phyloP scores from a whole-genome alignment of 345 rosid genomes.

The Turnera subulata region DNA sequence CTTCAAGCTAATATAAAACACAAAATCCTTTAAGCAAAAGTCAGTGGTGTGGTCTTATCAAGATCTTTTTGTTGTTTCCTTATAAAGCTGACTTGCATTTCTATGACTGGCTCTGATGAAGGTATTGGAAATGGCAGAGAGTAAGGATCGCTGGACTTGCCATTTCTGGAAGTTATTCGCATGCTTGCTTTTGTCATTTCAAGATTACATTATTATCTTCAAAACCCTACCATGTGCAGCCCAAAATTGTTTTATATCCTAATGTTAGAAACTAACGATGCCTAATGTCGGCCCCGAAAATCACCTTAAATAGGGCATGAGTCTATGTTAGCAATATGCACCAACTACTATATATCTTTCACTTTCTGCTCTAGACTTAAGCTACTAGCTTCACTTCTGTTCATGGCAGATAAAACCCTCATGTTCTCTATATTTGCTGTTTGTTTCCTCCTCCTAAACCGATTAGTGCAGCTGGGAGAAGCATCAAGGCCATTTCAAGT shows the following conservation, averaged over 20 bases:
- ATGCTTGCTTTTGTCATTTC: conserved; percentile 9
- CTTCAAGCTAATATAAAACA: no score
- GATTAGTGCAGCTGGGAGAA: conserved; percentile 6
- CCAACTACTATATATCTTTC: no score
- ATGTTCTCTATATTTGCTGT: conserved; percentile 10
- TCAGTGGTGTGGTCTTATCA: conserved; percentile 42
- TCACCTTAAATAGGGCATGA: background rate
- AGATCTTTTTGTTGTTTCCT: conserved; percentile 19
- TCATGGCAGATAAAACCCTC: conserved; percentile 23
- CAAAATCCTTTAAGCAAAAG: no score
- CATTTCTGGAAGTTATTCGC: conserved; percentile 36
- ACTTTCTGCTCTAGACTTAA: no score
- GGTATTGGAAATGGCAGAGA: conserved; percentile 8
- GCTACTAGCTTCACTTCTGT: background rate
- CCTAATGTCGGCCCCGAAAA: conserved; percentile 22
- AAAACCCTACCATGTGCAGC: conserved; percentile 23
- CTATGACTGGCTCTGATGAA: conserved; percentile 22
- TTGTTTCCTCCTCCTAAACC: conserved; percentile 22
- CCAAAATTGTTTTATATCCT: background rate
- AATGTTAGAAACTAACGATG: no score
- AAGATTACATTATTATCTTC: conserved; percentile 5
- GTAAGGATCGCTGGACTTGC: conserved; percentile 9
- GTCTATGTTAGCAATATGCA: background rate
- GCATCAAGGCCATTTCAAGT: conserved; percentile 20
- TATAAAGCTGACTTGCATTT: conserved; percentile 6